A percentile compares a stretch with the other conserved stretches of the same genome.
phyloP scores from a whole-genome alignment of 2,329 filamentous ascomycete genomes.

The Cordyceps cicadae region DNA sequence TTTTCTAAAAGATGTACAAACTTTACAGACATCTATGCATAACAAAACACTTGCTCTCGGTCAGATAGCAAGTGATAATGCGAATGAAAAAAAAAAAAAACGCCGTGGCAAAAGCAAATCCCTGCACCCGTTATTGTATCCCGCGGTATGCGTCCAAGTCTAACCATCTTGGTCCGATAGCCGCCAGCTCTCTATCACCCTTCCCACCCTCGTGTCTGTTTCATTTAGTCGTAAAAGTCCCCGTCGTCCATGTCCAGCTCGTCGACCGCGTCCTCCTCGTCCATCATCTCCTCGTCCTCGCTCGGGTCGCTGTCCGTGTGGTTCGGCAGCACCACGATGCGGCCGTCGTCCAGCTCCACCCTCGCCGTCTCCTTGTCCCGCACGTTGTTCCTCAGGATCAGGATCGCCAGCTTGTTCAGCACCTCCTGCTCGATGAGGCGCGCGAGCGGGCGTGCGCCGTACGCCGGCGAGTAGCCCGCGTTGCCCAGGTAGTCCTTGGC shows the following conservation, averaged over 20 bases:
- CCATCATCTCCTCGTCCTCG: constrained; percentile 64
- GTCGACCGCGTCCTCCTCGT: constrained; percentile 63
- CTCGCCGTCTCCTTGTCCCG: constrained; percentile 76
- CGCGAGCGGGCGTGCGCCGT: constrained; percentile 81
- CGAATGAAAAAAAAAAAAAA: neutral
- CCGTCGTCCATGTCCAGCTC: constrained; percentile 60
- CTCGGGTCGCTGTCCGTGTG: constrained; percentile 55
- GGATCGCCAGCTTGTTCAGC: constrained; percentile 82
- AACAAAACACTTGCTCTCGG: neutral
- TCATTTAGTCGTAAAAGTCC: constrained; percentile 39
- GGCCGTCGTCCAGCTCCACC: constrained; percentile 71
- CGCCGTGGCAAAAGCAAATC: neutral
- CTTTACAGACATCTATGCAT: constrained; percentile 3
- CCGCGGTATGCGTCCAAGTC: neutral
- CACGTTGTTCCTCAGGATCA: constrained; percentile 79
- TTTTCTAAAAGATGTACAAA: no score
- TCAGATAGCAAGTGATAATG: neutral
- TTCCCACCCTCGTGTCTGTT: neutral
- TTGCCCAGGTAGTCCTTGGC: constrained; percentile 90
- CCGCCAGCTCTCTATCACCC: neutral
- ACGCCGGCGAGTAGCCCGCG: constrained; percentile 89
- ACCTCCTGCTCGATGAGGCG: constrained; percentile 96
- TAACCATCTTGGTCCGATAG: neutral
- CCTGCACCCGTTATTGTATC: neutral
- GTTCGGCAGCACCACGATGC: constrained; percentile 75